Evolutionary conservation across 371 early-diverging fungal genomes (phyloP).

Genomic region (Apophysomyces ossiformis): DNA sequence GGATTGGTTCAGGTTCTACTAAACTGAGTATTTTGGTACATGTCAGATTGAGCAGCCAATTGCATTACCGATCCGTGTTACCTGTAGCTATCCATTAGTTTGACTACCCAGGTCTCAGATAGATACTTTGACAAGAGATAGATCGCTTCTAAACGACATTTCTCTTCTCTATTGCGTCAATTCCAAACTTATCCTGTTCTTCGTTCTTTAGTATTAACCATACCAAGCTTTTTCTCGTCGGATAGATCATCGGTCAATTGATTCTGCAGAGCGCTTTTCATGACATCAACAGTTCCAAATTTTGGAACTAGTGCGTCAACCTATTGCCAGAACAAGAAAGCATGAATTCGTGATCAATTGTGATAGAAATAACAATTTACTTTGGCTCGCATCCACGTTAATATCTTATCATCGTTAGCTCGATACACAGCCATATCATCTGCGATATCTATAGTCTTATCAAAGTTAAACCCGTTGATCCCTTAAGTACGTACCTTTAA

Average conservation of each 20-base stretch:
- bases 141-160: conserved; percentile 14
- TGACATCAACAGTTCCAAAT: background rate
- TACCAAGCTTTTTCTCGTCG: conserved; percentile 10
- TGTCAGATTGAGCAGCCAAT: background rate
- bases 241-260: conserved; percentile 24
- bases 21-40: background rate
- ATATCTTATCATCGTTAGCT: conserved; percentile 17
- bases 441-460: conserved; percentile 20
- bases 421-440: conserved; percentile 22
- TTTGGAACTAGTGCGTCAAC: conserved; percentile 12
- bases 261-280: conserved; percentile 3
- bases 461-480: background rate
- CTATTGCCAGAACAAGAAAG: no score
- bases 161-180: background rate
- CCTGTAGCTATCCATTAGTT: background rate
- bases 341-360: background rate
- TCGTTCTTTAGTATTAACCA: background rate
- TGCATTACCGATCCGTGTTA: background rate
- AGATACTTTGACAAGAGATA: background rate
- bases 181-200: background rate
- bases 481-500: conserved; percentile 18
- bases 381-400: conserved; percentile 30
- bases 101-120: background rate
- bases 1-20: background rate
- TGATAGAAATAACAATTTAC: conserved; percentile 7